Evolutionary conservation across 192 early-diverging fungal genomes (phyloP).

Genomic region (Coemansia interrupta): DNA sequence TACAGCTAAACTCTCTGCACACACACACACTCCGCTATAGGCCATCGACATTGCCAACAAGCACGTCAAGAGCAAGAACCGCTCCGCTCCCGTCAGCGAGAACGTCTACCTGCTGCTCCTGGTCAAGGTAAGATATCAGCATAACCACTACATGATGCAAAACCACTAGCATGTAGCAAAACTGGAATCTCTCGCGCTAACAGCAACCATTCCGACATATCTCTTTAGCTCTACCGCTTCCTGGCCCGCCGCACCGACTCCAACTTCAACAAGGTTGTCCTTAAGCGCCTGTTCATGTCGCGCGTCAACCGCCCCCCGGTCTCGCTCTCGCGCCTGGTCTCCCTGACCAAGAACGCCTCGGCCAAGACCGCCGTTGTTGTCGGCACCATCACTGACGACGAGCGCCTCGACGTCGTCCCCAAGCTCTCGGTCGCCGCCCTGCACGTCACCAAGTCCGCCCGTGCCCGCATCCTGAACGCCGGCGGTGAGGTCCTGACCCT

Average conservation of each 20-base stretch:
- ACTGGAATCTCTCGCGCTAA: no score
- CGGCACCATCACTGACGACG: slow-evolving; percentile 96
- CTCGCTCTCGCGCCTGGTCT: slow-evolving; percentile 82
- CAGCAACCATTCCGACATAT: background rate
- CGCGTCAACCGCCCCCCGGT: slow-evolving; percentile 95
- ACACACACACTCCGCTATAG: slow-evolving; percentile 37
- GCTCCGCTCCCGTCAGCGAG: slow-evolving; percentile 85
- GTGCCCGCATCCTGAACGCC: slow-evolving; percentile 96
- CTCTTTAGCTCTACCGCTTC: slow-evolving; percentile 90
- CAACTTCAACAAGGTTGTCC: slow-evolving; percentile 97
- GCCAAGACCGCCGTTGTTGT: slow-evolving; percentile 93
- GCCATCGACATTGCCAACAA: slow-evolving; percentile 99
- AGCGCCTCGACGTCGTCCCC: slow-evolving; percentile 85
- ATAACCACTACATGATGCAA: no score
- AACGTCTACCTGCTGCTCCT: slow-evolving; percentile 98
- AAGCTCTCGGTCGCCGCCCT: slow-evolving; percentile 96
- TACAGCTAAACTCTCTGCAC: background rate
- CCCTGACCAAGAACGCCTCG: slow-evolving; percentile 70
- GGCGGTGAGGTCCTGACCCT: slow-evolving; percentile 98
- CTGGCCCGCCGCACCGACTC: slow-evolving; percentile 97
- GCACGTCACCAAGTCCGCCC: slow-evolving; percentile 91
- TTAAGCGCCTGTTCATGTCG: slow-evolving; percentile 98
- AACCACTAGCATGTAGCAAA: no score
- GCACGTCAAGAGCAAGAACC: slow-evolving; percentile 93
- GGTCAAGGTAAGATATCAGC: slow-evolving; percentile 84